These are phyloP conservation scores for Loxodes magnus DNA, from an alignment of 73 alveolate genomes.

Conservation along the genomic window DNA sequence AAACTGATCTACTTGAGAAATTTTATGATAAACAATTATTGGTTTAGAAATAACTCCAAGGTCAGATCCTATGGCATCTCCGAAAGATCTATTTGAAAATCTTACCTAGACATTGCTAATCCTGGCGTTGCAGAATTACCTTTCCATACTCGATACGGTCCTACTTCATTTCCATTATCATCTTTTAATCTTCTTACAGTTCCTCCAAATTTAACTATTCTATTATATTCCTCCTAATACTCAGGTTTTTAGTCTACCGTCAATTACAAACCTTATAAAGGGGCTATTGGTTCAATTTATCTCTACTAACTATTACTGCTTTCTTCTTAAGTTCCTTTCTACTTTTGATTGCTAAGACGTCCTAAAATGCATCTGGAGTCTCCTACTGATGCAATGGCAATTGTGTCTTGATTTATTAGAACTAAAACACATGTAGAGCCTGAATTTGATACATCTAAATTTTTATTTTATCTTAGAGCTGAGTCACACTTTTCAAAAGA, in stretches of 20 bases:
- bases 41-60: conserved; percentile 8
- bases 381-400: background rate
- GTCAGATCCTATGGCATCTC: background rate
- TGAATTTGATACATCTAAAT: background rate
- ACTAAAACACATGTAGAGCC: conserved; percentile 2
- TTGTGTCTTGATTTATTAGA: background rate
- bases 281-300: background rate
- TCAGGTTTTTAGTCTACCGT: conserved; percentile 11
- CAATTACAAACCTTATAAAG: background rate
- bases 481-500: conserved; percentile 1
- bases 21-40: background rate
- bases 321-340: background rate
- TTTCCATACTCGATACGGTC: conserved; percentile 7
- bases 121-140: background rate
- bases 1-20: background rate
- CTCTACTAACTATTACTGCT: background rate
- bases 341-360: background rate
- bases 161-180: conserved; percentile 5
- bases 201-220: conserved; percentile 4
- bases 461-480: background rate
- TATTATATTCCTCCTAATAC: conserved; percentile 1
- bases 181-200: conserved; percentile 8
- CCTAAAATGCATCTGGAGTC: conserved; percentile 7
- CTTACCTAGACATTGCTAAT: conserved; percentile 9
- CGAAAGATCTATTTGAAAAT: no score